These are phyloP conservation scores for Fremontodendron californicum DNA, from an alignment of 345 rosid species.

Conservation along the genomic window DNA sequence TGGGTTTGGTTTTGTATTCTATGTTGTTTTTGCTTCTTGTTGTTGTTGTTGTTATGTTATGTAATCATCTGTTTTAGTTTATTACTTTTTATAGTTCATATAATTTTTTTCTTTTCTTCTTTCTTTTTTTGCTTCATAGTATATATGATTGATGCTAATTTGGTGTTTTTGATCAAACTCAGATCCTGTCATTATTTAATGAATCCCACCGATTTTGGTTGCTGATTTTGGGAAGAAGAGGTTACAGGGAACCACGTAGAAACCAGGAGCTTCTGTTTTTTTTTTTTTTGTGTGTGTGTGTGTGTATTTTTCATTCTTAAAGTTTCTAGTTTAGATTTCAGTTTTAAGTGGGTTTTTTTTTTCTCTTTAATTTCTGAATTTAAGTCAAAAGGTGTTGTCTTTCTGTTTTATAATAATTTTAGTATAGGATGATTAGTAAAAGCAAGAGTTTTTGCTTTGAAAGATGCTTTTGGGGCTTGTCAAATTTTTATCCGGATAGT, in stretches of 20 bases:
- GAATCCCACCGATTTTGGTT: neutral
- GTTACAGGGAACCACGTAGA: neutral
- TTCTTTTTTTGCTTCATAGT: neutral
- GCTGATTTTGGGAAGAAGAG: constrained; percentile 1
- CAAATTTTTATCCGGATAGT: neutral
- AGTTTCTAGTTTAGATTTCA: neutral
- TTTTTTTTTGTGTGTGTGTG: no score
- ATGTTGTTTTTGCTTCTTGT: neutral
- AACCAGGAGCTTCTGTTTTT: neutral
- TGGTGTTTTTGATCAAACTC: constrained; percentile 22
- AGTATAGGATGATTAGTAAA: neutral
- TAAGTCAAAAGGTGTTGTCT: neutral
- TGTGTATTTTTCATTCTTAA: no score
- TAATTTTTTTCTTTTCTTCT: no score
- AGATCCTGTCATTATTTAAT: constrained; percentile 1
- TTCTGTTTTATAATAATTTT: neutral
- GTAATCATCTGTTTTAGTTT: neutral
- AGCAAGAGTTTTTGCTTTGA: constrained; percentile 8
- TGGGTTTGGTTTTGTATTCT: neutral
- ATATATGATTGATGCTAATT: constrained; percentile 13
- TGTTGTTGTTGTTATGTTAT: neutral
- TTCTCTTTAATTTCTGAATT: constrained; percentile 1
- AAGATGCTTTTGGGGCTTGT: neutral
- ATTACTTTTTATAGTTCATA: neutral
- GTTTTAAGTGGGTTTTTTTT: constrained; percentile 11